A percentile compares a stretch with the other conserved stretches of the same genome.
phyloP scores from a whole-genome alignment of 2,329 filamentous ascomycete species.

The Colletotrichum lindemuthianum region DNA sequence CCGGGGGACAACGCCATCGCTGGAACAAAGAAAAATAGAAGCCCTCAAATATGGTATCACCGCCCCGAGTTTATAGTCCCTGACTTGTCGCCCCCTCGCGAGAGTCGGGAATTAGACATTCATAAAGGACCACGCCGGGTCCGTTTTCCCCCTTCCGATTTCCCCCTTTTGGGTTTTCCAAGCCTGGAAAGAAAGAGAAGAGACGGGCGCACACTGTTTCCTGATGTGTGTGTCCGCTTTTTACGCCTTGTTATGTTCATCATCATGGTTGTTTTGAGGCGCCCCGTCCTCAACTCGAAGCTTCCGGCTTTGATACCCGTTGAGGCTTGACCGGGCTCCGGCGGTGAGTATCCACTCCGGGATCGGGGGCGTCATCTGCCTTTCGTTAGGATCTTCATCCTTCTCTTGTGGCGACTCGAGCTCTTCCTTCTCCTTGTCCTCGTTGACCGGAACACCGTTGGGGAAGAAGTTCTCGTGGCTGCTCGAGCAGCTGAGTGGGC shows the following conservation, averaged over 20 bases:
- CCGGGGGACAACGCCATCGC: slow-evolving; percentile 32
- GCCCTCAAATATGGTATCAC: slow-evolving; percentile 36
- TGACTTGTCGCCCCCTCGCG: slow-evolving; percentile 6
- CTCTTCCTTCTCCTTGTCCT: slow-evolving; percentile 39
- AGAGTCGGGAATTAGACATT: slow-evolving; percentile 36
- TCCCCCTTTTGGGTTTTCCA: background rate
- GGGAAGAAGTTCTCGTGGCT: slow-evolving; percentile 59
- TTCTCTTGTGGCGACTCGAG: slow-evolving; percentile 33
- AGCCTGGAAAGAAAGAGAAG: background rate
- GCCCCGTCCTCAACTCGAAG: slow-evolving; percentile 37
- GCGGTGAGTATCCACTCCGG: slow-evolving; percentile 69
- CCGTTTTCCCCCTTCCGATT: slow-evolving; percentile 7
- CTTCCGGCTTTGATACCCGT: slow-evolving; percentile 56
- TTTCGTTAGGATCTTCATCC: slow-evolving; percentile 44
- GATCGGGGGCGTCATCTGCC: slow-evolving; percentile 67
- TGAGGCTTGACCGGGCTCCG: slow-evolving; percentile 60
- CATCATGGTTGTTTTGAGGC: slow-evolving; percentile 39
- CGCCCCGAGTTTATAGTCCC: slow-evolving; percentile 31
- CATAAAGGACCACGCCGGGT: slow-evolving; percentile 34
- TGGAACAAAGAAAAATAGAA: slow-evolving; percentile 31
- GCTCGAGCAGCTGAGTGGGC: slow-evolving; percentile 60
- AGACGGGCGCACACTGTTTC: background rate
- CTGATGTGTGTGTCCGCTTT: background rate
- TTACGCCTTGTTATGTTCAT: background rate
- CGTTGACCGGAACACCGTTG: slow-evolving; percentile 37